Conservation (phyloP, 306 rosid species). For the Prunus padus region DNA sequence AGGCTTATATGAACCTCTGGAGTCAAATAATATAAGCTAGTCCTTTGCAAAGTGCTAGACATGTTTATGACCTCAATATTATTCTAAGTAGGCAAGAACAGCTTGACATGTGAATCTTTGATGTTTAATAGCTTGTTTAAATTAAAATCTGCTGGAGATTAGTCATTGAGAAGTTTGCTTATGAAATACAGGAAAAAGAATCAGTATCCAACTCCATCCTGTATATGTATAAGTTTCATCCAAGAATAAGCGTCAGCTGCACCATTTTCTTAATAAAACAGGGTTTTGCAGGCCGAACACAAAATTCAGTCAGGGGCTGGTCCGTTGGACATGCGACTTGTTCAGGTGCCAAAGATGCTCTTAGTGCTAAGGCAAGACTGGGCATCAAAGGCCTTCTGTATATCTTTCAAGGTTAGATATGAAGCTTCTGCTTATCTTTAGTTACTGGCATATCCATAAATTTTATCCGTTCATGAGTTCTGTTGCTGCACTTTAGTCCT, state of each 20-base stretch:
- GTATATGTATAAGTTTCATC: not conserved
- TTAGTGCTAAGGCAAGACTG: constrained; percentile 63
- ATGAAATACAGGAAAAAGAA: not conserved
- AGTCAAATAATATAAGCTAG: not conserved
- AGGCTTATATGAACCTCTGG: not conserved
- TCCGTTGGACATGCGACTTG: constrained; percentile 77
- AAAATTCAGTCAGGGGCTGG: constrained; percentile 91
- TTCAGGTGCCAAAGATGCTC: constrained; percentile 95
- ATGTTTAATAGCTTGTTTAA: not conserved
- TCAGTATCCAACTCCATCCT: not conserved
- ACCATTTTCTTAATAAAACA: not conserved
- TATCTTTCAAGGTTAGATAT: constrained; percentile 81
- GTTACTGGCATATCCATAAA: not conserved
- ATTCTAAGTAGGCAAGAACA: not conserved
- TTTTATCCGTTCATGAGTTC: not conserved
- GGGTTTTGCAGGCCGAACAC: constrained; percentile 68
- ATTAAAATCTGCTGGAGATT: not conserved
- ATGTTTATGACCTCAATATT: not conserved
- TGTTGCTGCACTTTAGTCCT: not conserved
- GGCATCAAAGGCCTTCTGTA: constrained; percentile 79
- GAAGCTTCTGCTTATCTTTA: not conserved
- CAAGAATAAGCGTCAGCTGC: not conserved
- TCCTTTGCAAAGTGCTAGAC: not conserved
- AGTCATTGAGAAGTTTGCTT: not conserved
- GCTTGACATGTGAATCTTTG: not conserved